Conservation (phyloP, 495 filamentous ascomycete genomes). For the Clohesyomyces aquaticus region DNA sequence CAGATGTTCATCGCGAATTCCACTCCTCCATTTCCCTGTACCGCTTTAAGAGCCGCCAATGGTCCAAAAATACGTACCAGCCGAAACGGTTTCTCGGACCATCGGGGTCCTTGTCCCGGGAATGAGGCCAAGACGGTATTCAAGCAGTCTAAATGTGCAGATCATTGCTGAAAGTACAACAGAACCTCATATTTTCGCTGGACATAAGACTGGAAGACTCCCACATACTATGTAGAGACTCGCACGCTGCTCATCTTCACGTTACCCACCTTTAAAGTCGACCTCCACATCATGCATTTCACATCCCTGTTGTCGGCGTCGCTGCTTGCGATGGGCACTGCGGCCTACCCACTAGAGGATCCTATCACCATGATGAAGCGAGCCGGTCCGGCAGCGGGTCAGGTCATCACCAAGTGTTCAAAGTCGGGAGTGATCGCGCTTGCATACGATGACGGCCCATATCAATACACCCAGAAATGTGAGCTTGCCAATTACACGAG, state of each 20-base stretch:
- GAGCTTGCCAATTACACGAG: too few species aligned
- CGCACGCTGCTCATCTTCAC: not conserved
- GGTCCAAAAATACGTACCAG: too few species aligned
- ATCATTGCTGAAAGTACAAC: not conserved
- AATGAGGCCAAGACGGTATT: too few species aligned
- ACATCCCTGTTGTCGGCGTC: slow-evolving; percentile 19
- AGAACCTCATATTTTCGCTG: not conserved
- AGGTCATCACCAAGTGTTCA: slow-evolving; percentile 35
- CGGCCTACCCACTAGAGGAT: slow-evolving; percentile 20
- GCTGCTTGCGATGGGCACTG: slow-evolving; percentile 17
- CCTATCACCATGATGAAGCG: slow-evolving; percentile 26
- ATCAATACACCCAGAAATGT: slow-evolving; percentile 34
- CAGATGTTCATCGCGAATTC: too few species aligned
- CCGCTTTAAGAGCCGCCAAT: too few species aligned
- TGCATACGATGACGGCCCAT: slow-evolving; percentile 40
- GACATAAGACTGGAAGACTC: not conserved
- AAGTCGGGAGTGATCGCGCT: slow-evolving; percentile 29
- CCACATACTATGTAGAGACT: not conserved
- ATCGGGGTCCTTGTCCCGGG: too few species aligned
- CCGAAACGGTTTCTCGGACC: too few species aligned
- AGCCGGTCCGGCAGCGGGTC: slow-evolving; percentile 28
- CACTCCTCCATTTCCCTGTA: not conserved
- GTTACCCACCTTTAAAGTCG: not conserved
- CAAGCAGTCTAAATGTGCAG: not conserved
- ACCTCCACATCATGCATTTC: slow-evolving; percentile 20